Percentiles rank a stretch among this genome's conserved stretches.
These are phyloP conservation scores for Xylaria digitata DNA, from an alignment of 2,329 filamentous ascomycete species.

Conservation along the genomic window DNA sequence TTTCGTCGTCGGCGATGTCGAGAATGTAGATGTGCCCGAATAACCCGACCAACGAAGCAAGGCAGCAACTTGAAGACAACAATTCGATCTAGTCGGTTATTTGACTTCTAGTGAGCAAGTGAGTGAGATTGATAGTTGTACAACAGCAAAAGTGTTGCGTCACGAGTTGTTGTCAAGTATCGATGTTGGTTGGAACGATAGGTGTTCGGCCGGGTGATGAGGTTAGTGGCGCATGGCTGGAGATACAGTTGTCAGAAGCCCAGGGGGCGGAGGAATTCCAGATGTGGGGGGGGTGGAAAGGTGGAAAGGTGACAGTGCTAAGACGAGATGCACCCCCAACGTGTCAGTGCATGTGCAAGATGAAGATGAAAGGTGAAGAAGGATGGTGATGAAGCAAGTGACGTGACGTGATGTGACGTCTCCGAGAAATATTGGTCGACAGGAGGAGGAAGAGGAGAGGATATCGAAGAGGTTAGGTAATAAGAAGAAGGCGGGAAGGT, in stretches of 20 bases:
- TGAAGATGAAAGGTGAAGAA: not conserved
- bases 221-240: constrained; percentile 22
- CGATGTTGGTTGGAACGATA: constrained; percentile 16
- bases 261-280: constrained; percentile 10
- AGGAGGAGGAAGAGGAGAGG: too few relatives aligned
- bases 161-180: constrained; percentile 14
- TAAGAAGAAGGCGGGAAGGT: too few relatives aligned
- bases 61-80: not conserved
- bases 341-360: constrained; percentile 31
- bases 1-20: not conserved
- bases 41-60: constrained; percentile 7
- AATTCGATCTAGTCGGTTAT: not conserved
- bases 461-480: too few relatives aligned
- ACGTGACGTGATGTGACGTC: too few relatives aligned
- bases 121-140: not conserved
- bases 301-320: not conserved
- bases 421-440: too few relatives aligned
- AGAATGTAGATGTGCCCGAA: constrained; percentile 9
- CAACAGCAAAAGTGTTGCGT: constrained; percentile 17
- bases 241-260: constrained; percentile 32
- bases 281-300: constrained; percentile 8
- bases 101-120: too few relatives aligned
- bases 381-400: too few relatives aligned
- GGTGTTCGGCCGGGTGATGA: constrained; percentile 19
- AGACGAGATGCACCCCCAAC: constrained; percentile 21